Conservation (phyloP, 2,329 filamentous ascomycete species). For the Teratosphaeria nubilosa region DNA sequence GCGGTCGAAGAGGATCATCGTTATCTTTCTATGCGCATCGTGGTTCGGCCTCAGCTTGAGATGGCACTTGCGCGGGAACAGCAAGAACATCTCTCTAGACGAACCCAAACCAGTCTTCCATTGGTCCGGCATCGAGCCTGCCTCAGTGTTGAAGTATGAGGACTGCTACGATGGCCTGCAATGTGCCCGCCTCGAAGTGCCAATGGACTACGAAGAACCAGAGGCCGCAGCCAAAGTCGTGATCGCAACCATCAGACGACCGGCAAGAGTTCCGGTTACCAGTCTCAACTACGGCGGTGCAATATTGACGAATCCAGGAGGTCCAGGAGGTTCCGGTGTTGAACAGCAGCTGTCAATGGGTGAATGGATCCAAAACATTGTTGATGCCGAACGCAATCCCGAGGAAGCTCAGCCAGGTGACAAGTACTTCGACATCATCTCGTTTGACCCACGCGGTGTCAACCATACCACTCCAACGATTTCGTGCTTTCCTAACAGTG, state of each 20-base stretch:
- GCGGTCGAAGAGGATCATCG: not conserved
- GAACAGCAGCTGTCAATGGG: constrained; percentile 20
- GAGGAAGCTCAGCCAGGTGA: constrained; percentile 9
- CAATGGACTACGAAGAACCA: constrained; percentile 35
- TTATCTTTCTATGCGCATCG: not conserved
- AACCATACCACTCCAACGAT: constrained; percentile 23
- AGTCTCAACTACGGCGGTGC: constrained; percentile 32
- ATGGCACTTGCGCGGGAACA: not conserved
- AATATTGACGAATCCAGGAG: constrained; percentile 33
- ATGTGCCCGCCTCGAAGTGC: constrained; percentile 41
- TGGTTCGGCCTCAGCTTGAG: not conserved
- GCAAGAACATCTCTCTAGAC: not conserved
- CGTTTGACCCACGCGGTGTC: constrained; percentile 36
- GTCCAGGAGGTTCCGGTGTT: constrained; percentile 34
- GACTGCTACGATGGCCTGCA: constrained; percentile 35
- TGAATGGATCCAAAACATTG: constrained; percentile 6
- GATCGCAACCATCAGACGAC: constrained; percentile 37
- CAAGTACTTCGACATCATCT: constrained; percentile 34
- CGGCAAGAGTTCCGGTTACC: constrained; percentile 32
- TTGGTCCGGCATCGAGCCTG: constrained; percentile 6
- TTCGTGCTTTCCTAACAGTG: constrained; percentile 15
- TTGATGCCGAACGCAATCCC: constrained; percentile 9
- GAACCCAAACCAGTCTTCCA: constrained; percentile 2
- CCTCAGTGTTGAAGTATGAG: constrained; percentile 8
- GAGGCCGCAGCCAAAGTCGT: constrained; percentile 26